Conservation (phyloP, 179 eudicot genomes). For the Actinidia arguta region DNA sequence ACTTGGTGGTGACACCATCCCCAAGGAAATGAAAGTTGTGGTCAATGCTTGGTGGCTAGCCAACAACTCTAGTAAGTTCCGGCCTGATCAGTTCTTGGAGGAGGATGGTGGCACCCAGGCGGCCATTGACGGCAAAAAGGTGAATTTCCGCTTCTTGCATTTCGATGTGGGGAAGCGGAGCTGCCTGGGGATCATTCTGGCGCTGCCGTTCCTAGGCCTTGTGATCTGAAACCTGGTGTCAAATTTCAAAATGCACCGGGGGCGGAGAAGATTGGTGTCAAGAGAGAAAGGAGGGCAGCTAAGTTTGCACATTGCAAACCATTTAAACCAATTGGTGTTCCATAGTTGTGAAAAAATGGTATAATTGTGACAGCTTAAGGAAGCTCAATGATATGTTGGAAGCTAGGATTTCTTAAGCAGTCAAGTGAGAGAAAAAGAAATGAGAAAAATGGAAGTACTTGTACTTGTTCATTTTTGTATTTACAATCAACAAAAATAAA, state of each 20-base stretch:
- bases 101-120: constrained; percentile 45
- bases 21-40: constrained; percentile 55
- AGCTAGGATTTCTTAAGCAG: too few relatives aligned
- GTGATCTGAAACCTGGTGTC: constrained; percentile 29
- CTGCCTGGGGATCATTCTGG: constrained; percentile 41
- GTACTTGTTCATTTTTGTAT: too few relatives aligned
- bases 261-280: constrained; percentile 28
- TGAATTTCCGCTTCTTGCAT: constrained; percentile 17
- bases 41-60: constrained; percentile 69
- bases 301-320: constrained; percentile 42
- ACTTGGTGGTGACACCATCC: constrained; percentile 51
- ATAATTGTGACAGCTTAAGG: too few relatives aligned
- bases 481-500: too few relatives aligned
- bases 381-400: too few relatives aligned
- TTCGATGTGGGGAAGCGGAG: constrained; percentile 25
- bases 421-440: too few relatives aligned
- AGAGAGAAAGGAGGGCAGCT: constrained; percentile 41
- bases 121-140: constrained; percentile 19
- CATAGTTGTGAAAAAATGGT: too few relatives aligned
- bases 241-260: constrained; percentile 31
- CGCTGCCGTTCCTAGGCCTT: constrained; percentile 36
- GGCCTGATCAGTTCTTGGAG: constrained; percentile 56
- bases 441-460: too few relatives aligned
- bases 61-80: constrained; percentile 49
- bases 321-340: too few relatives aligned